Evolutionary conservation across 192 early-diverging fungal species (phyloP).

Genomic region (Tieghemiomyces parasiticus): DNA sequence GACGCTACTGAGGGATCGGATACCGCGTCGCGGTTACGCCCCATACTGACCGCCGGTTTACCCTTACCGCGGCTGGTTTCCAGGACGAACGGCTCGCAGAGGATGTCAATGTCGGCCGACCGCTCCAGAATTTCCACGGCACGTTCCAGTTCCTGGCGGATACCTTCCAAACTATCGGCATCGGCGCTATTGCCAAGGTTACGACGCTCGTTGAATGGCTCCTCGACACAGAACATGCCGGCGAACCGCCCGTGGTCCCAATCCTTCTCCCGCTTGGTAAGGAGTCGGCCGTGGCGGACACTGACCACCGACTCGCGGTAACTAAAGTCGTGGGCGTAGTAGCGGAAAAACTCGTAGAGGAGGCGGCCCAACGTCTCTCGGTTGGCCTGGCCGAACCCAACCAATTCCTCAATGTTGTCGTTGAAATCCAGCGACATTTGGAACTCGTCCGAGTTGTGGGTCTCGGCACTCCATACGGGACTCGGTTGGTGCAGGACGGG

Average conservation of each 20-base stretch:
- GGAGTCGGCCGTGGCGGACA: conserved; percentile 57
- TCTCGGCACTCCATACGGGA: background rate
- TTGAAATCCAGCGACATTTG: conserved; percentile 33
- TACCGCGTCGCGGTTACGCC: too few species aligned
- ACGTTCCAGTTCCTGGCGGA: conserved; percentile 68
- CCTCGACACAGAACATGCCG: conserved; percentile 74
- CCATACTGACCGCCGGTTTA: too few species aligned
- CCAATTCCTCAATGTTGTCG: conserved; percentile 45
- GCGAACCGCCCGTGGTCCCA: conserved; percentile 63
- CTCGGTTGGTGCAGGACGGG: conserved; percentile 57
- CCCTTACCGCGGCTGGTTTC: too few species aligned
- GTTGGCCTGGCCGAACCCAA: conserved; percentile 54
- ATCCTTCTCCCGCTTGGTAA: conserved; percentile 70
- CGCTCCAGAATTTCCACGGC: conserved; percentile 41
- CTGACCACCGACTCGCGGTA: conserved; percentile 69
- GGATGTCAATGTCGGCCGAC: conserved; percentile 22
- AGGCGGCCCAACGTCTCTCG: conserved; percentile 61
- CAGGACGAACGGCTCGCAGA: conserved; percentile 37
- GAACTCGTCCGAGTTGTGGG: background rate
- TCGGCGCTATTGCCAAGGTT: conserved; percentile 90
- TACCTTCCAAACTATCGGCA: conserved; percentile 52
- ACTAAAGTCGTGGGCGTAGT: conserved; percentile 69
- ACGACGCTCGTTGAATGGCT: conserved; percentile 75
- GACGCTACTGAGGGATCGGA: too few species aligned
- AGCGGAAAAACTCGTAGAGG: conserved; percentile 74